Base-by-base conservation (phyloP, 257 asterid genomes). In the Solanum virginianum region DNA sequence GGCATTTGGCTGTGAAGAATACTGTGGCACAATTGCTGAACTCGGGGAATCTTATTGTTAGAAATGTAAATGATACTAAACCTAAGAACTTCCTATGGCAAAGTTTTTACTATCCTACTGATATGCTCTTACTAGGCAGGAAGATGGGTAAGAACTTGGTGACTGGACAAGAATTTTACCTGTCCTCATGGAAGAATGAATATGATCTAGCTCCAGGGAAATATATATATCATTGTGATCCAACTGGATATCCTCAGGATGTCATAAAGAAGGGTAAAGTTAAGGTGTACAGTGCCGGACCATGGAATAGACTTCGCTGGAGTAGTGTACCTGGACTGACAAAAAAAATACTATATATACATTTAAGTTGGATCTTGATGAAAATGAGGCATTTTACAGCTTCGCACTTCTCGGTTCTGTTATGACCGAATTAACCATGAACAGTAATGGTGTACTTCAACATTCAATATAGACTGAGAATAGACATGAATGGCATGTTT, bases 291-390 rank as follows among this genome's bases (percentile, higher is more conserved):
- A 86, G 87, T 11, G 8, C 84, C 16, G 96, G 94, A 13, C 92
- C 92, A 0, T 92, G 94, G 93, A 91, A 90, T 70, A 94, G 96
- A 1, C 18, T 89, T 5, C 45, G 87, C 17, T 89, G 83, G 29
- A 89, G 94, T 49, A 91, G 93, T 41, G 20, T 49, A 45, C 22
- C 77, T 8, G 47, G 85, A 32, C 7, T 81, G 16, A 36, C 24
- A n/a, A n/a, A 39, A 41, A 45, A 81, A 81, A 81, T 62, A 26
- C 56, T 3, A 39, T 70, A 7, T 79, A 41, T 39, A 81, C 71
- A 41, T 22, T 77, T 14, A 55, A 20, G 15, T 14, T 75, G 1
- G 18, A 81, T 20, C 9, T 29, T 84, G 9, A 86, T n/a, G n/a
- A n/a, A n/a, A n/a, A n/a, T n/a, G n/a, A n/a, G n/a, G n/a, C n/a